phyloP scores from a whole-genome alignment of 306 rosid genomes.

The Astragalus membranaceus region DNA sequence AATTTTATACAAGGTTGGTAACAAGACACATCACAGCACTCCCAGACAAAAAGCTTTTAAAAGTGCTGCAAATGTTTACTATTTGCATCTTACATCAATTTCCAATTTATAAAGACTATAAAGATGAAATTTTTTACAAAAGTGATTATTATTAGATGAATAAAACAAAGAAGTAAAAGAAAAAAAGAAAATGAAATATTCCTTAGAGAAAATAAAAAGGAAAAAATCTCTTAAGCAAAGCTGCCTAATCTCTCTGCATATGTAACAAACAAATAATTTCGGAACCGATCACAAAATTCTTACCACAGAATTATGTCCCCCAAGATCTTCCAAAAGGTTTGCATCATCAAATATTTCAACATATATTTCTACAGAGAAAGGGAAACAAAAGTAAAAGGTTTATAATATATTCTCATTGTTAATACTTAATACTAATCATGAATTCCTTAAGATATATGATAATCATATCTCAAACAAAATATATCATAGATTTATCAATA shows the following conservation, averaged over 20 bases:
- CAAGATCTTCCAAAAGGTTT: conserved; percentile 75
- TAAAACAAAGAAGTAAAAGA: background rate
- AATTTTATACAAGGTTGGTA: conserved; percentile 6
- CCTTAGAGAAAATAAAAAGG: background rate
- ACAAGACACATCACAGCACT: background rate
- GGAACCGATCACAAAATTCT: conserved; percentile 28
- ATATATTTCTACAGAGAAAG: conserved; percentile 53
- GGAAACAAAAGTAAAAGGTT: background rate
- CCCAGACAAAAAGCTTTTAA: background rate
- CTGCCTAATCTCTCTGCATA: conserved; percentile 7
- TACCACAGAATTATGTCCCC: conserved; percentile 79
- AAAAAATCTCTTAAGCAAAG: background rate
- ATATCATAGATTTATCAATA: background rate
- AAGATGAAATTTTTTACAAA: background rate
- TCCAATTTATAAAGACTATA: background rate
- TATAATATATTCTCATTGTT: background rate
- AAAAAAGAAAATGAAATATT: background rate
- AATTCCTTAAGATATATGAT: conserved; percentile 12
- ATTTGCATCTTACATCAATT: conserved; percentile 17
- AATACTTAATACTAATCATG: background rate
- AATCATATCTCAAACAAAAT: conserved; percentile 14
- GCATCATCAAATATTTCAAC: conserved; percentile 63
- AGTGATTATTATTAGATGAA: background rate
- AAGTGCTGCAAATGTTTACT: conserved; percentile 1
- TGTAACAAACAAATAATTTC: background rate